Conservation (phyloP, 306 rosid genomes). For the Arachis stenosperma region DNA sequence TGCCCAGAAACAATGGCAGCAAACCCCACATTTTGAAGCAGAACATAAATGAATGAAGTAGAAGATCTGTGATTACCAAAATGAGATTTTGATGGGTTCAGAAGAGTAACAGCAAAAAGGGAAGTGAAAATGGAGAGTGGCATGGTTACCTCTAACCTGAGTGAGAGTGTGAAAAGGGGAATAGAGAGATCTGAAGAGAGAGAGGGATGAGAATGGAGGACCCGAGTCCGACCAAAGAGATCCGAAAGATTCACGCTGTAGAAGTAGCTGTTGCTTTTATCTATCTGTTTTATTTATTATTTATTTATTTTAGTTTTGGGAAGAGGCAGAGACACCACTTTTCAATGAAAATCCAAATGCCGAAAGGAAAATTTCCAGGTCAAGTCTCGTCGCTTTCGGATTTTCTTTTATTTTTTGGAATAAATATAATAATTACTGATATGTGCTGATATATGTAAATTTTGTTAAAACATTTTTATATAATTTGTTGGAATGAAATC, state of each 20-base stretch:
- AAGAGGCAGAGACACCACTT: constrained; percentile 20
- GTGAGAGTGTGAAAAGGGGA: constrained; percentile 36
- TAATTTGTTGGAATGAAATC: no score
- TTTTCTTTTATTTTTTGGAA: no score
- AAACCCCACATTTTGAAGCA: constrained; percentile 23
- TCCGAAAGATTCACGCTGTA: constrained; percentile 54
- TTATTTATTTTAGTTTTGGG: not conserved
- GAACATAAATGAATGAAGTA: constrained; percentile 18
- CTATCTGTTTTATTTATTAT: constrained; percentile 23
- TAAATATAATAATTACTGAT: no score
- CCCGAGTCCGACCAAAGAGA: constrained; percentile 59
- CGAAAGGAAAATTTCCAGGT: constrained; percentile 30
- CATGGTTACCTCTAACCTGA: constrained; percentile 40
- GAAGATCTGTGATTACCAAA: constrained; percentile 18
- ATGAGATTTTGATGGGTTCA: constrained; percentile 29
- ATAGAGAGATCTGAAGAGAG: constrained; percentile 56
- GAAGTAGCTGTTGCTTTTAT: constrained; percentile 10
- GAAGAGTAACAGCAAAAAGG: not conserved
- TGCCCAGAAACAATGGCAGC: constrained; percentile 41
- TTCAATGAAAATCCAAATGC: constrained; percentile 33
- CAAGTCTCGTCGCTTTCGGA: constrained; percentile 26
- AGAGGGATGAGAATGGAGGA: constrained; percentile 52
- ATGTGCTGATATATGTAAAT: no score
- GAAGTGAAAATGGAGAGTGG: constrained; percentile 1
- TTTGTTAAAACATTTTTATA: no score